Evolutionary conservation across 306 rosid species (phyloP).

Genomic region (Vicia villosa): DNA sequence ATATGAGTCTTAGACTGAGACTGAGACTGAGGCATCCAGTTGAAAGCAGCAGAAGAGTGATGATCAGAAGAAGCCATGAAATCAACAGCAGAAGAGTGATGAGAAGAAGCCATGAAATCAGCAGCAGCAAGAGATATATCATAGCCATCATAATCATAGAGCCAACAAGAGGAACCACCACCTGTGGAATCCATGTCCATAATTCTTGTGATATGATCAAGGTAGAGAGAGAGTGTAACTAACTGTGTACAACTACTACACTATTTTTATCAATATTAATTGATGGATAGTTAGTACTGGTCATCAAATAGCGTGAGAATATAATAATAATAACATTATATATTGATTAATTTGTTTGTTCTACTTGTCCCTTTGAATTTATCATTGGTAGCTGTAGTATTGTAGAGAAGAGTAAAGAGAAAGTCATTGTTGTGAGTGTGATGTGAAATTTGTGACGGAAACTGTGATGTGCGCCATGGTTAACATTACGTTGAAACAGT

Average conservation of each 20-base stretch:
- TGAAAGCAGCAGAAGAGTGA: slow-evolving; percentile 42
- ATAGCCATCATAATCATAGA: slow-evolving; percentile 55
- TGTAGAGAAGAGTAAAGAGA: slow-evolving; percentile 29
- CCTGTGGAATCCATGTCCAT: slow-evolving; percentile 55
- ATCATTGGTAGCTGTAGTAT: neutral
- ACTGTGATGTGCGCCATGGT: slow-evolving; percentile 39
- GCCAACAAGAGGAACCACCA: slow-evolving; percentile 50
- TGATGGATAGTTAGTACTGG: neutral
- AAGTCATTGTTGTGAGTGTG: slow-evolving; percentile 23
- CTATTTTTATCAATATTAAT: neutral
- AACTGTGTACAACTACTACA: neutral
- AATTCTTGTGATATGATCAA: too few relatives aligned
- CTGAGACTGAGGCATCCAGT: slow-evolving; percentile 46
- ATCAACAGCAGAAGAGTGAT: slow-evolving; percentile 23
- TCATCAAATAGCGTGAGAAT: slow-evolving; percentile 45
- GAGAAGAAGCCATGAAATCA: neutral
- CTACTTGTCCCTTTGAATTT: neutral
- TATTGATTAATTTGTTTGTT: slow-evolving; percentile 24
- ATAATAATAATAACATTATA: slow-evolving; percentile 29
- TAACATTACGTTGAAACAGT: slow-evolving; percentile 42
- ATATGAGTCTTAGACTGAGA: too few relatives aligned
- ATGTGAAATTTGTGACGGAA: slow-evolving; percentile 41
- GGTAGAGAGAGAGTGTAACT: neutral
- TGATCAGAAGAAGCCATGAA: neutral
- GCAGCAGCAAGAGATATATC: slow-evolving; percentile 43